phyloP scores from a whole-genome alignment of 805 yeast genomes.

The Candida succiphila region DNA sequence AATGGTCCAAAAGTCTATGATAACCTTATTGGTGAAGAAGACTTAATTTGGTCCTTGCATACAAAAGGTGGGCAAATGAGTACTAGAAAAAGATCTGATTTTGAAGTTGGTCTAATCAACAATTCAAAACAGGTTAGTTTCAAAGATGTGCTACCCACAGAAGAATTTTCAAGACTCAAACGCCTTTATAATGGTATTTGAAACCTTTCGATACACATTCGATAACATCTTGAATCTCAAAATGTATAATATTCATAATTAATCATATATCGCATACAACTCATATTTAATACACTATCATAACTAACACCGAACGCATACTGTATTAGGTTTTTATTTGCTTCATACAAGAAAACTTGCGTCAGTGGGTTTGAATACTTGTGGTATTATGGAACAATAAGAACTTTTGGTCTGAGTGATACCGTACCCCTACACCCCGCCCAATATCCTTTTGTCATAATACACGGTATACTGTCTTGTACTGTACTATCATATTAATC shows the following conservation, averaged over 20 bases:
- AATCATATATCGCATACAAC: neutral
- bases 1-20: conserved; percentile 23
- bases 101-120: conserved; percentile 45
- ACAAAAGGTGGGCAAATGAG: conserved; percentile 50
- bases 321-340: too few relatives aligned
- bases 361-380: too few relatives aligned
- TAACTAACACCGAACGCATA: too few relatives aligned
- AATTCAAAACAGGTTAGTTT: conserved; percentile 31
- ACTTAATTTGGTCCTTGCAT: conserved; percentile 42
- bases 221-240: neutral
- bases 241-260: neutral
- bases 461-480: too few relatives aligned
- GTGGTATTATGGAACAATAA: too few relatives aligned
- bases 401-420: too few relatives aligned
- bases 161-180: conserved; percentile 32
- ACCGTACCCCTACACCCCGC: too few relatives aligned
- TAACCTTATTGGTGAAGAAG: conserved; percentile 49
- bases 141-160: conserved; percentile 31
- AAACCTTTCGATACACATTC: conserved; percentile 1
- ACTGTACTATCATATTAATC: too few relatives aligned
- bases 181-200: conserved; percentile 25
- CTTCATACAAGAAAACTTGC: too few relatives aligned
- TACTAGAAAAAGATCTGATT: conserved; percentile 33
- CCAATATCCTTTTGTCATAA: too few relatives aligned
- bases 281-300: neutral